Evolutionary conservation across 768 basidiomycete genomes (phyloP).

Genomic region (Suillus americanus): DNA sequence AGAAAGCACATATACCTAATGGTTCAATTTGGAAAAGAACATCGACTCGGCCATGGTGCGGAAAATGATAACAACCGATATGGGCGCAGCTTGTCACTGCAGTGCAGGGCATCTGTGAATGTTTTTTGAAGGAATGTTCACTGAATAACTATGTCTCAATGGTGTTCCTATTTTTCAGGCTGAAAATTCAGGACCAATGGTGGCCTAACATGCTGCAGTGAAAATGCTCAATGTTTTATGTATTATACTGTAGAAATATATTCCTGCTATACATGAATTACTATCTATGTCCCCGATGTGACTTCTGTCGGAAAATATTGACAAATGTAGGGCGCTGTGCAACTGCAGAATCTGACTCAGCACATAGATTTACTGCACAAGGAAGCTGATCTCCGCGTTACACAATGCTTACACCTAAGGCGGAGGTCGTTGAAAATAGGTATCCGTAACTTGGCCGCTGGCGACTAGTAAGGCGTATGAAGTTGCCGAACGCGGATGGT

Average conservation of each 20-base stretch:
- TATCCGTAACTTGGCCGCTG: not conserved
- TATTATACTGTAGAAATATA: too few species aligned
- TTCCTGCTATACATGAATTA: too few species aligned
- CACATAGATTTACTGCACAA: not conserved
- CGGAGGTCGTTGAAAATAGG: not conserved
- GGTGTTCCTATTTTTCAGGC: too few species aligned
- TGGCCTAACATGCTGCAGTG: too few species aligned
- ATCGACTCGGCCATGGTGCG: not conserved
- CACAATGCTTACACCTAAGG: not conserved
- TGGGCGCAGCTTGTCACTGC: not conserved
- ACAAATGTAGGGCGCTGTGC: not conserved
- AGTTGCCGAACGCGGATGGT: constrained; percentile 1
- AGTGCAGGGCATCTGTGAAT: too few species aligned
- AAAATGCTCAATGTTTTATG: too few species aligned
- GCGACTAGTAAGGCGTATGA: constrained; percentile 1
- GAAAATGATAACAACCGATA: not conserved
- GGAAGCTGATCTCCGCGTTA: not conserved
- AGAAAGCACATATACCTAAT: not conserved
- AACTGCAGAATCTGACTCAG: not conserved
- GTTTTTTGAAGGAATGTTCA: too few species aligned
- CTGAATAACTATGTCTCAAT: too few species aligned
- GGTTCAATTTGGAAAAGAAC: not conserved
- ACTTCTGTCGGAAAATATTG: too few species aligned
- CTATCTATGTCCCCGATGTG: too few species aligned
- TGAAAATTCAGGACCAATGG: too few species aligned